A percentile compares a stretch with the other conserved stretches of the same genome.
Conservation (phyloP, 192 early-diverging fungal species). For the Obelidium mucronatum region DNA sequence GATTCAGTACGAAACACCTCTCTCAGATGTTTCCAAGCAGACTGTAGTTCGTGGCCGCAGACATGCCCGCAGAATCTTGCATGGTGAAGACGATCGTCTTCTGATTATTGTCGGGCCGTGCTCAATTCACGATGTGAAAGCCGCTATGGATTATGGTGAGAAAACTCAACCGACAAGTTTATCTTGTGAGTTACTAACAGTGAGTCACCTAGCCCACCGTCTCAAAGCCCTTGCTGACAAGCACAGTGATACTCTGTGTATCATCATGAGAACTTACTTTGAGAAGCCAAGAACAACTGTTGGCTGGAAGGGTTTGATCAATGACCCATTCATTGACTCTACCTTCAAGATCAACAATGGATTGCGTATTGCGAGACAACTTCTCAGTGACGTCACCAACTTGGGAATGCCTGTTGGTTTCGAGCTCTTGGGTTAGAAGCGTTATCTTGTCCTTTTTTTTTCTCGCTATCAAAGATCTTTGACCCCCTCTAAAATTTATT, state of each 20-base stretch:
- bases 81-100: constrained; percentile 84
- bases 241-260: constrained; percentile 77
- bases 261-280: constrained; percentile 98
- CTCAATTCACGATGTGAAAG: constrained; percentile 93
- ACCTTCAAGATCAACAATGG: constrained; percentile 97
- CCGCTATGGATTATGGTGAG: constrained; percentile 85
- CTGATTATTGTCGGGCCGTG: constrained; percentile 95
- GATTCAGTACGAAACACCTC: constrained; percentile 80
- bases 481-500: background rate
- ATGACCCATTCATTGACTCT: constrained; percentile 64
- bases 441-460: background rate
- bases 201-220: constrained; percentile 3
- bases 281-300: constrained; percentile 98
- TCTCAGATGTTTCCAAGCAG: constrained; percentile 38
- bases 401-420: constrained; percentile 87
- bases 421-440: constrained; percentile 73
- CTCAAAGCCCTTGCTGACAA: constrained; percentile 69
- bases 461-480: background rate
- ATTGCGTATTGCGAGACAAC: constrained; percentile 80
- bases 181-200: too few relatives aligned
- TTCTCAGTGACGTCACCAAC: constrained; percentile 81
- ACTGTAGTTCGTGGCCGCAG: constrained; percentile 47
- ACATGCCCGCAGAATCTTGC: constrained; percentile 74
- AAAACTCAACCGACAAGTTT: too few relatives aligned
- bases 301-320: constrained; percentile 95